phyloP scores from a whole-genome alignment of 495 filamentous ascomycete genomes.

The Tetracladium setigerum region DNA sequence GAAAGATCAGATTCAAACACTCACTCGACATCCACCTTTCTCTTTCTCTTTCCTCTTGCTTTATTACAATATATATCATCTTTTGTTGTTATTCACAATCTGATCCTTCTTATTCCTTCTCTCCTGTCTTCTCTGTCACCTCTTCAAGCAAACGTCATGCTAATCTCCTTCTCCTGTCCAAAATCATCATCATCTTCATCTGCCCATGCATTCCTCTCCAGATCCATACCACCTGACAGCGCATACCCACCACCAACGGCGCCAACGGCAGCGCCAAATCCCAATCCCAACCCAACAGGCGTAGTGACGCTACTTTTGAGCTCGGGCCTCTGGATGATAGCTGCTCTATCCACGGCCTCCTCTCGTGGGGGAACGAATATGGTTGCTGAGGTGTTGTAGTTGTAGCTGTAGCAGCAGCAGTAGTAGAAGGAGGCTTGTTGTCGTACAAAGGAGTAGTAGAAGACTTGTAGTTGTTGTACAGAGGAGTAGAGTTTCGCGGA shows the following conservation, averaged over 20 bases:
- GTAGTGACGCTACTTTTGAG: slow-evolving; percentile 24
- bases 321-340: slow-evolving; percentile 19
- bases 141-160: slow-evolving; percentile 62
- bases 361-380: slow-evolving; percentile 4
- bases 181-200: slow-evolving; percentile 70
- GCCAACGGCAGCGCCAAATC: slow-evolving; percentile 29
- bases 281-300: slow-evolving; percentile 19
- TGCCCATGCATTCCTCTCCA: slow-evolving; percentile 74
- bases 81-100: no score
- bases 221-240: slow-evolving; percentile 31
- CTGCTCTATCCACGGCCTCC: slow-evolving; percentile 1
- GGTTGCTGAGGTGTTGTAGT: slow-evolving; percentile 14
- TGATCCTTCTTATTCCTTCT: no score
- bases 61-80: no score
- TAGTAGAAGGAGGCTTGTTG: slow-evolving; percentile 20
- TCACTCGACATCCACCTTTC: no score
- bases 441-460: slow-evolving; percentile 8
- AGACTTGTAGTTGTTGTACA: slow-evolving; percentile 2
- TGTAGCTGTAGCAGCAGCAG: slow-evolving; percentile 20
- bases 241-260: slow-evolving; percentile 23
- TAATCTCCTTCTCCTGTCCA: slow-evolving; percentile 63
- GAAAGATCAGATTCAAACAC: no score
- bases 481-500: slow-evolving; percentile 1
- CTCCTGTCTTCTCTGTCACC: neutral
- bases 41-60: no score